A percentile compares a stretch with the other conserved stretches of the same genome.
These are phyloP conservation scores for Picochlorum costavermella DNA, from an alignment of 139 green algal genomes.

Conservation along the genomic window DNA sequence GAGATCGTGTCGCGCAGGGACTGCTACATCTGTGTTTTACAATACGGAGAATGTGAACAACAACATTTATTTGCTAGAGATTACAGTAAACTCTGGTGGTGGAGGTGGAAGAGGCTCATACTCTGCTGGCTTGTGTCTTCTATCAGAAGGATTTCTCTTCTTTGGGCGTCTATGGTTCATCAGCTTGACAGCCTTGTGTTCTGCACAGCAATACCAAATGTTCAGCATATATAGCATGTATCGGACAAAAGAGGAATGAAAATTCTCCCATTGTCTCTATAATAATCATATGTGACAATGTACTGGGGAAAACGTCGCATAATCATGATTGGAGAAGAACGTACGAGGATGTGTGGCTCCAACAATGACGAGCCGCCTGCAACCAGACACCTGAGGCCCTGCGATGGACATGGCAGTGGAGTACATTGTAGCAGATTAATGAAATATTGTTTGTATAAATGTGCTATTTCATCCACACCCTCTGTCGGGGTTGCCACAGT, in stretches of 20 bases:
- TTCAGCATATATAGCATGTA: background rate
- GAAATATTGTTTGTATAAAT: no score
- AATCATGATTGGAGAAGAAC: background rate
- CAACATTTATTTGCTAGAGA: slow-evolving; percentile 13
- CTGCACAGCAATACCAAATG: background rate
- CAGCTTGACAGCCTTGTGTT: slow-evolving; percentile 11
- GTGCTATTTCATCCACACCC: no score
- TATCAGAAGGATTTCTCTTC: slow-evolving; percentile 26
- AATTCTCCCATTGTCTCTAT: no score
- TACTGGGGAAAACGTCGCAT: background rate
- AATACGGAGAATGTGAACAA: background rate
- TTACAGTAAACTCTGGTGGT: slow-evolving; percentile 33
- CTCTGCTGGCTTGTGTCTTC: slow-evolving; percentile 29
- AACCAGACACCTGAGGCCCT: background rate
- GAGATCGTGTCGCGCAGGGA: no score
- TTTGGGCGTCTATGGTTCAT: slow-evolving; percentile 18
- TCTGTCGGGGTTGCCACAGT: no score
- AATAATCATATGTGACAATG: background rate
- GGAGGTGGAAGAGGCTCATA: slow-evolving; percentile 36
- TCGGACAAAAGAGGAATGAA: no score
- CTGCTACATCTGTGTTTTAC: no score
- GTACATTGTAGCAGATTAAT: no score
- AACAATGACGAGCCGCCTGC: slow-evolving; percentile 3
- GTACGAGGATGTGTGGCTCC: slow-evolving; percentile 7
- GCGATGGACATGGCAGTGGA: background rate